Percentiles rank a stretch among this genome's conserved stretches.
These are phyloP conservation scores for Nectriaceae sp. DNA, from an alignment of 2,329 filamentous ascomycete genomes.

Conservation along the genomic window DNA sequence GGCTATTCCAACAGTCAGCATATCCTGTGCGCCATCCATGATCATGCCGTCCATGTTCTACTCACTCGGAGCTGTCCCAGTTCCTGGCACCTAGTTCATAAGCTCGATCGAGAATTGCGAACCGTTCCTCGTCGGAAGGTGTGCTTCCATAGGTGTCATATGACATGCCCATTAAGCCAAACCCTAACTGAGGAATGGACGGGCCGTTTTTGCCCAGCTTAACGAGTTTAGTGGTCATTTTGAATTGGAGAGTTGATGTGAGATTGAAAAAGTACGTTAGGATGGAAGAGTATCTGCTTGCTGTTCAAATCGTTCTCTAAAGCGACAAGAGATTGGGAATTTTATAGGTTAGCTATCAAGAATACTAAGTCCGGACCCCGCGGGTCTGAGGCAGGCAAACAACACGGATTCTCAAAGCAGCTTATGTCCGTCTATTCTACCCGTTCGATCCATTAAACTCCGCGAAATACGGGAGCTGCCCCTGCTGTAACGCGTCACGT, in stretches of 20 bases:
- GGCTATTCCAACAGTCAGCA: constrained; percentile 6
- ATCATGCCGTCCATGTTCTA: background rate
- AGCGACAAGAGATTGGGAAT: background rate
- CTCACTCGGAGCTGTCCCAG: constrained; percentile 48
- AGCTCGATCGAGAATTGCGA: constrained; percentile 49
- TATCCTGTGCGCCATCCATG: background rate
- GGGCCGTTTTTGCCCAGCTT: constrained; percentile 51
- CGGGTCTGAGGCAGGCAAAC: too few species aligned
- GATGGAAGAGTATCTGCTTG: background rate
- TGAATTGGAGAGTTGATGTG: background rate
- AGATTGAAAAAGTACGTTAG: background rate
- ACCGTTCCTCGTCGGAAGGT: constrained; percentile 46
- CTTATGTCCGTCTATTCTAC: too few species aligned
- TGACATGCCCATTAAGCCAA: constrained; percentile 51
- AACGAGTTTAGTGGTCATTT: background rate
- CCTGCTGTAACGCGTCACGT: too few species aligned
- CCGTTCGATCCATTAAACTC: too few species aligned
- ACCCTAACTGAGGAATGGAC: constrained; percentile 48
- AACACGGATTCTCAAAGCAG: too few species aligned
- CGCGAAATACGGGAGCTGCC: too few species aligned
- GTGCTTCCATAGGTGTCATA: constrained; percentile 21
- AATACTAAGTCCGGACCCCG: too few species aligned
- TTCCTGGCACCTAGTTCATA: constrained; percentile 47
- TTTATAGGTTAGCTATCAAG: background rate
- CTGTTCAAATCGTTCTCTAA: too few species aligned